Base-by-base conservation (phyloP, 2,329 filamentous ascomycete genomes). In the Trichoderma koningiopsis region DNA sequence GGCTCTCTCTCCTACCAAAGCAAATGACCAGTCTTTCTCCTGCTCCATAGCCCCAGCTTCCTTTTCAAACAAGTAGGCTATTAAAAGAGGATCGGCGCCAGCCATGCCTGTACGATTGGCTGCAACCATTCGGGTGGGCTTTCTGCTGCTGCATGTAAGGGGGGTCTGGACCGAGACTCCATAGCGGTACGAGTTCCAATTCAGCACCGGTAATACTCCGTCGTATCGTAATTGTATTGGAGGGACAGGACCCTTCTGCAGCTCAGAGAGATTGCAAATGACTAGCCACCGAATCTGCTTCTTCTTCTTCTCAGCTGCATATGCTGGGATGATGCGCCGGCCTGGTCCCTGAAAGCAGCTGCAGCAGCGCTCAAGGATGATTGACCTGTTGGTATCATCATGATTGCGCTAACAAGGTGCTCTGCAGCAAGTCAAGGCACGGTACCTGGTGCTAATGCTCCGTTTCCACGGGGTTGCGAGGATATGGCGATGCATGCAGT, bases 61-160 rank as follows among this genome's bases (percentile, higher is more conserved):
- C 63, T 57, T 33, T 66, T 58, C 63, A 22, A 66, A 66, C 53
- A 55, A 66, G 53, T 13, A 66, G 53, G 53, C 63, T 37, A 59
- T 52, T 58, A 59, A 66, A 66, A 58, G 63, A 66, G 53, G 63
- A 66, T 66, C 63, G 53, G 37, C 63, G 63, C 40, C 63, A 66
- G 63, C 55, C 55, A 66, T 66, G 52, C 29, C 40, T 49, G 37
- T 52, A 49, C 63, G 63, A 66, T 66, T 66, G 63, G 63, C 63
- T 66, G 52, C 63, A 53, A 31, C 35, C 35, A 24, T 31, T 16
- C 6, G 53, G 53, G 53, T 49, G 62, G 53, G 37, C 62, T 57
- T 57, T 65, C 49, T 43, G 52, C 22, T 65, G 55, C 19, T 58
- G 52, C 52, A 31, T 56, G 52, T 31, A 27, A 40, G 31, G 31